Evolutionary conservation across 1,284 basidiomycete species (phyloP), one percentile per base, ranked within the genome.

Genomic region (Coniferiporia sulphurascens): DNA sequence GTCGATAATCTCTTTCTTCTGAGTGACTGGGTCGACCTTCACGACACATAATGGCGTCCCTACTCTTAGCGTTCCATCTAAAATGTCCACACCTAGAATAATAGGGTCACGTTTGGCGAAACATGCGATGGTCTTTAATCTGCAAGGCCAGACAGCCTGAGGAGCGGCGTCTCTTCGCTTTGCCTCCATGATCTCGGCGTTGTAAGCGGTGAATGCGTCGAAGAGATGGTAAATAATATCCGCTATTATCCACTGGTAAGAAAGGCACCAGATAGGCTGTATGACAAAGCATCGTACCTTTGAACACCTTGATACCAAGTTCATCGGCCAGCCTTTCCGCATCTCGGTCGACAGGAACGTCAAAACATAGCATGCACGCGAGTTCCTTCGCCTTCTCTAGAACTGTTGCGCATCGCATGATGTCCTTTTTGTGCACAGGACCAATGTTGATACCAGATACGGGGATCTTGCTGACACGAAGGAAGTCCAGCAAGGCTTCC

Each of bases 151-250:
- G 22, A 99, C 91, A 38, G 97, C 97, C 66, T 91, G 91, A 13
- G 93, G 93, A 1, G 95, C 93, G 1, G 95, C 94, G 71, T 96
- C 96, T 68, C 79, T 85, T 61, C 92, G 84, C 75, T 95, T 95
- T n/a, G 91, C 92, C 72, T 98, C 97, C 64, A 82, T 81, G 58
- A 99, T 94, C 74, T 95, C 91, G 62, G 84, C 82, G 72, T 97
- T 96, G 76, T 99, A 98, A n/a, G 88, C 91, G 52, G 88, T 98
- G 78, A 99, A 99, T 27, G 93, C 87, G 71, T 99, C 97, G 73
- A 99, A 98, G 59, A 99, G 77, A 73, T 99, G 97, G 75, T 99
- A 99, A 69, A 99, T 99, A 73, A 99, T 98, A 70, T 95, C 93
- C 65, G 94, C 94, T 91, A 69, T 27, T 27, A 13, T 49, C 41